Conservation (phyloP, 345 rosid species). For the Diplotaxis tenuifolia region DNA sequence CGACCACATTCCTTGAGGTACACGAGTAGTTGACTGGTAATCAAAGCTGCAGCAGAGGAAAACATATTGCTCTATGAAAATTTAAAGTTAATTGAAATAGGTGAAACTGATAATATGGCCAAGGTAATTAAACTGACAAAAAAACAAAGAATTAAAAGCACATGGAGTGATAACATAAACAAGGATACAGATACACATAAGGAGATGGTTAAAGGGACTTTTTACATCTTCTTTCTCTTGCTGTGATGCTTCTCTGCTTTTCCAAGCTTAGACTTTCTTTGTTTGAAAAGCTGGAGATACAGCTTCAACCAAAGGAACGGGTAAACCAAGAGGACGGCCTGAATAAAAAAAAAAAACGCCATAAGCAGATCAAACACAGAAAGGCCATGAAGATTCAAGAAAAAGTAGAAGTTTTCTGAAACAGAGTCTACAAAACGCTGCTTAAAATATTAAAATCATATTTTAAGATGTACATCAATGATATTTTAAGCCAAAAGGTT, state of each 20-base stretch:
- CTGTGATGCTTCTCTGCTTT: slow-evolving; percentile 39
- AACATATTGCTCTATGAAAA: not conserved
- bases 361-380: not conserved
- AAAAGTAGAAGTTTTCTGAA: not conserved
- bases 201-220: slow-evolving; percentile 13
- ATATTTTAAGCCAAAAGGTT: slow-evolving; percentile 1
- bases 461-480: not conserved
- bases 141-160: not conserved
- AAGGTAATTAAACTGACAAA: not conserved
- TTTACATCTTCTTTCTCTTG: slow-evolving; percentile 48
- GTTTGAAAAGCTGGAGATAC: slow-evolving; percentile 70
- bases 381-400: not conserved
- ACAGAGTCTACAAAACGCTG: not conserved
- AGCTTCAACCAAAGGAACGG: slow-evolving; percentile 81
- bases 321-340: slow-evolving; percentile 62
- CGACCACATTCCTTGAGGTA: slow-evolving; percentile 34
- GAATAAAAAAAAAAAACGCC: slow-evolving; percentile 24
- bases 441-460: too few species aligned
- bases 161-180: not conserved
- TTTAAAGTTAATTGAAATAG: too few species aligned
- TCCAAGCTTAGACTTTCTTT: slow-evolving; percentile 57
- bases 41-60: slow-evolving; percentile 19
- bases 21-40: slow-evolving; percentile 35
- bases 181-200: slow-evolving; percentile 5
- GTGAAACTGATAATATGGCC: not conserved